phyloP scores from a whole-genome alignment of 1,284 basidiomycete genomes.

The Mycena citricolor region DNA sequence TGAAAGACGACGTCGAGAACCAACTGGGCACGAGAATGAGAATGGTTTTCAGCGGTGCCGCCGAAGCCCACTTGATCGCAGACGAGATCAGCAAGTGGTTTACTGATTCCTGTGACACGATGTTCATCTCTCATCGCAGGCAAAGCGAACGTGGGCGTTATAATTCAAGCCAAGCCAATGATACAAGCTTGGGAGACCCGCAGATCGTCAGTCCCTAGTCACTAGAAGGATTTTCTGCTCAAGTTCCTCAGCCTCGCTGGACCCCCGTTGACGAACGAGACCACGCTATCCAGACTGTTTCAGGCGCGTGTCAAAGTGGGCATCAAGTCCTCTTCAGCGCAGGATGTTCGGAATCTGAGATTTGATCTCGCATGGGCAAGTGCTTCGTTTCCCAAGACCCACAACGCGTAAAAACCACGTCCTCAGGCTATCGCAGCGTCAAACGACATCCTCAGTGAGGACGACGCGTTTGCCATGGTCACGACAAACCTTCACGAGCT shows the following conservation, averaged over 20 bases:
- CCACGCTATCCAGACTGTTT: slow-evolving; percentile 59
- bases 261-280: slow-evolving; percentile 70
- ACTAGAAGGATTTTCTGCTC: slow-evolving; percentile 25
- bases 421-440: slow-evolving; percentile 41
- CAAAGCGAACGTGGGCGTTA: slow-evolving; percentile 65
- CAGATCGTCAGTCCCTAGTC: slow-evolving; percentile 32
- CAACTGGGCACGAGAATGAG: slow-evolving; percentile 54
- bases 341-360: slow-evolving; percentile 66
- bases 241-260: slow-evolving; percentile 53
- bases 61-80: slow-evolving; percentile 76
- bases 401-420: no score
- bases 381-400: slow-evolving; percentile 9
- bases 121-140: slow-evolving; percentile 29
- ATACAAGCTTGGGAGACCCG: slow-evolving; percentile 68
- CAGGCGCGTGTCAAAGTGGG: slow-evolving; percentile 71
- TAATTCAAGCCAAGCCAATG: slow-evolving; percentile 59
- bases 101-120: background rate
- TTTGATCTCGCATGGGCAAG: slow-evolving; percentile 76
- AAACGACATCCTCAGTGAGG: slow-evolving; percentile 40
- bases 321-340: slow-evolving; percentile 63
- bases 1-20: slow-evolving; percentile 73
- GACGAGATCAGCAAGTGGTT: slow-evolving; percentile 58
- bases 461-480: slow-evolving; percentile 43
- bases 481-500: slow-evolving; percentile 58
- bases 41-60: slow-evolving; percentile 70